Percentiles rank a stretch among this genome's conserved stretches.
phyloP scores from a whole-genome alignment of 2,329 filamentous ascomycete species.

The Phialophora verrucosa region DNA sequence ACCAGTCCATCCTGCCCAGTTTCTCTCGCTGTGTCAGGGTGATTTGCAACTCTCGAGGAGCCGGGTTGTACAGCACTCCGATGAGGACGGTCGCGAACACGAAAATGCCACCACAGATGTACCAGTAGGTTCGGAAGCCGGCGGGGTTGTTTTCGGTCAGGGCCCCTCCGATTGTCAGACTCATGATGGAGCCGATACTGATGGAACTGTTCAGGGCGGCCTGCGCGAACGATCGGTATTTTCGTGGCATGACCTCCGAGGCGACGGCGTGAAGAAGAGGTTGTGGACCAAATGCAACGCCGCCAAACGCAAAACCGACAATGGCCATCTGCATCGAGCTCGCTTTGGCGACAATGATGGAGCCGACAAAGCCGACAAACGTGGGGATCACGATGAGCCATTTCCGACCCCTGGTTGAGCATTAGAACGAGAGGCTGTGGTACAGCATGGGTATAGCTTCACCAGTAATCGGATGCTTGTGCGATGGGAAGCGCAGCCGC shows the following conservation, averaged over 20 bases:
- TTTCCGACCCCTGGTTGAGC: constrained; percentile 26
- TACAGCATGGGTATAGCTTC: neutral
- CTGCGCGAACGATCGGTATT: constrained; percentile 21
- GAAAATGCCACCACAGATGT: constrained; percentile 22
- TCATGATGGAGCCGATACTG: constrained; percentile 11
- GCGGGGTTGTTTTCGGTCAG: constrained; percentile 9
- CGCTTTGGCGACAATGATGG: constrained; percentile 17
- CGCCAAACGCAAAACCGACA: constrained; percentile 13
- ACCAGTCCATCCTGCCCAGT: constrained; percentile 25
- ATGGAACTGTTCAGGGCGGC: constrained; percentile 16
- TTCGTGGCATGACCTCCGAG: constrained; percentile 25
- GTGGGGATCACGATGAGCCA: constrained; percentile 25
- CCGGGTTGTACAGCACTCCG: constrained; percentile 21
- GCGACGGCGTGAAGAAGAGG: constrained; percentile 19
- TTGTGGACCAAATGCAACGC: constrained; percentile 14
- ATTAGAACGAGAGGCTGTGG: neutral
- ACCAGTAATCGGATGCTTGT: constrained; percentile 30
- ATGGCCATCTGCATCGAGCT: constrained; percentile 14
- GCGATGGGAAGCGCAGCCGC: constrained; percentile 8
- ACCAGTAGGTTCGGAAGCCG: constrained; percentile 26
- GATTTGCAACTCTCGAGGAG: constrained; percentile 16
- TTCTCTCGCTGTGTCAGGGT: constrained; percentile 16
- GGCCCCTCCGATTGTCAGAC: constrained; percentile 15
- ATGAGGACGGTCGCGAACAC: constrained; percentile 5
- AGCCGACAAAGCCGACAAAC: constrained; percentile 17